Base-by-base conservation (phyloP, 106 monocot species). In the Xerophyta viscosa region DNA sequence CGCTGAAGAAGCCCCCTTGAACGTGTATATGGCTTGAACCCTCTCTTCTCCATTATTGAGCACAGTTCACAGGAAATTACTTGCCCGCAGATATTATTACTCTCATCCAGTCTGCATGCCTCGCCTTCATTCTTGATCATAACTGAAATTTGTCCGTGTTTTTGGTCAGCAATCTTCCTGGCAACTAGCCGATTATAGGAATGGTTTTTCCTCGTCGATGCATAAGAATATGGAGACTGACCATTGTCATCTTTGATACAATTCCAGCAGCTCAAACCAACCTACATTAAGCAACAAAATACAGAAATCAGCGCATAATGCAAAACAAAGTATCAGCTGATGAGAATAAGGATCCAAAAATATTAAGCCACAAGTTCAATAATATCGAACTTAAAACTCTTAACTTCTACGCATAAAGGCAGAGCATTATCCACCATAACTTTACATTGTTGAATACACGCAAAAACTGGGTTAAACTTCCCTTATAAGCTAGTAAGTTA, bases 201-300 rank as follows among this genome's bases (percentile, higher is more conserved):
- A 36, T 61, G 54, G 55, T 66, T 30, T 22, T 66, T 77, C 30
- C 65, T 66, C 62, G 57, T 57, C 19, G 55, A 61, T n/a, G 77
- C 70, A 71, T 70, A 77, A 1, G 21, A 23, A 56, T 27, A 62
- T 31, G 77, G 77, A 18, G 77, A 56, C 25, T 48, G 54, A 6
- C 55, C 56, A 29, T 37, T 57, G 1, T 77, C 77, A 18, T 77
- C 77, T 14, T 42, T 4, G 1, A 57, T 10, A 3, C 70, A 55
- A 66, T 30, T 71, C 77, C 77, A 77, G 70, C 36, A 50, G 46
- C 50, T 54, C 54, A 77, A 29, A 6, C 66, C 77, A 62, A 77
- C 59, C 77, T 77, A 60, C 10, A 39, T 39, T 12, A 1, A 39
- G 15, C 13, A 2, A 2, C 39, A 39, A 39, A 39, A 39, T 7